Evolutionary conservation across 2,329 filamentous ascomycete genomes (phyloP), one percentile per base, ranked within the genome.

Genomic region (Penicillium occitanis): DNA sequence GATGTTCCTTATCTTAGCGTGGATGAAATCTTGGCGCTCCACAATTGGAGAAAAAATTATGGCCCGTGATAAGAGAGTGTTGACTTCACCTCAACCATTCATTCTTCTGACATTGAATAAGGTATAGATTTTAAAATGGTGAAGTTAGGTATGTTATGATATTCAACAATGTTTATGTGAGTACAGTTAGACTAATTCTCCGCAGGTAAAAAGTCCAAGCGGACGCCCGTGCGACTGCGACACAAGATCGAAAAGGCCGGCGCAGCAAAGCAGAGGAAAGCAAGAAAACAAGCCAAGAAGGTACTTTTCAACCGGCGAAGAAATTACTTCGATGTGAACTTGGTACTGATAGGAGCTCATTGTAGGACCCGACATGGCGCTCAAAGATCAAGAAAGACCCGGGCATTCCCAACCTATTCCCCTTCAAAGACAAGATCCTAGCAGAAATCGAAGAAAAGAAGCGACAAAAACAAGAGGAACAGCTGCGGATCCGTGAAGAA

Each of bases 221-320:
- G 95, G 79, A 88, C 87, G 71, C 88, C 94, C 53, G 91, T 94
- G 75, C 92, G 95, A 68, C 86, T 99, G 74, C 89, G 94, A 71
- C 90, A 97, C 84, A 97, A 96, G 82, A 98, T 99, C 80, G 88
- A 97, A 78, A 99, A 99, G 82, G 90, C 91, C 25, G 92, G 93
- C 63, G 87, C 87, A 50, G 89, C 91, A 69, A 99, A 99, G 84
- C 92, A 97, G 81, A 88, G 89, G 77, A 99, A 99, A 81, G 83
- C 88, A 68, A 90, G 89, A 76, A 98, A 97, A 84, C 84, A 88
- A 65, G 92, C 91, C 65, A 98, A 97, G 84, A 93, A 96, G 78
- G 85, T 86, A 74, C n/a, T n/a, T 58, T 58, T 40, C 19, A 4
- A 3, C 11, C 22, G 22, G 22, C 13, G 17, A 8, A 30, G 6